phyloP scores from a whole-genome alignment of 176 grass and related monocot species.

The Eleusine coracana region DNA sequence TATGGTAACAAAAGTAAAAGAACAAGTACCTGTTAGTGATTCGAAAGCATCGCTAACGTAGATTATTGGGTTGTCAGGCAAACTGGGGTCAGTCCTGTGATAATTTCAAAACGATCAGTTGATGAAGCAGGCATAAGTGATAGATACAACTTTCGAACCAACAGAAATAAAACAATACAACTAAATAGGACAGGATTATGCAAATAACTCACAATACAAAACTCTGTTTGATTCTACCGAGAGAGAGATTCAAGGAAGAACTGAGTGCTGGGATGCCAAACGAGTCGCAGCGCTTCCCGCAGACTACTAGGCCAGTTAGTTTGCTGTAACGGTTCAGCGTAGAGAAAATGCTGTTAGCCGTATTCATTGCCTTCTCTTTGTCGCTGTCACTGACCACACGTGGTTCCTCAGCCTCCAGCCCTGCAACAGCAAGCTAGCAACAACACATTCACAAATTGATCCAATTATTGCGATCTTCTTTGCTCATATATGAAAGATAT shows the following conservation, averaged over 20 bases:
- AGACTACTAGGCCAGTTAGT: constrained; percentile 77
- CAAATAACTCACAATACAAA: constrained; percentile 97
- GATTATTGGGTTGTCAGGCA: constrained; percentile 87
- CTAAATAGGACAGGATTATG: constrained; percentile 37
- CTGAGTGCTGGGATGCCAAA: constrained; percentile 68
- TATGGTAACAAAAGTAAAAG: constrained; percentile 28
- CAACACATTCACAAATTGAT: constrained; percentile 65
- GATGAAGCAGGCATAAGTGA: constrained; percentile 25
- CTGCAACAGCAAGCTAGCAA: constrained; percentile 89
- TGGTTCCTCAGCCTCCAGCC: constrained; percentile 62
- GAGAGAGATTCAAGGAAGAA: constrained; percentile 81
- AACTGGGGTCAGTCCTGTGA: constrained; percentile 73
- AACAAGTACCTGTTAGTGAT: constrained; percentile 68
- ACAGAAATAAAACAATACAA: constrained; percentile 12
- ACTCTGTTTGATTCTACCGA: constrained; percentile 99
- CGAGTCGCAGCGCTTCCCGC: constrained; percentile 61
- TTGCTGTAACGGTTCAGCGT: constrained; percentile 70
- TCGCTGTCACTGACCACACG: constrained; percentile 59
- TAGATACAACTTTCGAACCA: neutral
- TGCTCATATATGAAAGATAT: neutral
- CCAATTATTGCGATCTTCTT: neutral
- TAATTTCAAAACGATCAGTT: constrained; percentile 40
- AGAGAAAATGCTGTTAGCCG: constrained; percentile 66
- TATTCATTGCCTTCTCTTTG: constrained; percentile 68
- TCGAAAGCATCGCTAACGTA: constrained; percentile 91